A percentile compares a stretch with the other conserved stretches of the same genome.
phyloP scores from a whole-genome alignment of 1,139 yeast genomes.

The Eremothecium sinecaudum region DNA sequence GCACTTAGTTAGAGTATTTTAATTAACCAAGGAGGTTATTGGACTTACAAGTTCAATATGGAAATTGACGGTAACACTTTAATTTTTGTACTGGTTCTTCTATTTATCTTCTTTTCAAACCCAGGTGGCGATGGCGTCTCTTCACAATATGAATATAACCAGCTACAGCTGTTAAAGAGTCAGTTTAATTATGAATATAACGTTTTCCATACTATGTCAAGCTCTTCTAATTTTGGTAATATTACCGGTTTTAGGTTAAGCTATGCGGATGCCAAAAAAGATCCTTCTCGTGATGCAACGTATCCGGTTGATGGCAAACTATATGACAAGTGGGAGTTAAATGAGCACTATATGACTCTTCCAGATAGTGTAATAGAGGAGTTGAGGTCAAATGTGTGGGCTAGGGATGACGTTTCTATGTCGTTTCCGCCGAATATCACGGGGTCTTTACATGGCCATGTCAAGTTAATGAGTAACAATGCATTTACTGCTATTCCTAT shows the following conservation, averaged over 20 bases:
- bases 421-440: slow-evolving; percentile 27
- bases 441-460: slow-evolving; percentile 22
- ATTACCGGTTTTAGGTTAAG: slow-evolving; percentile 63
- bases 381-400: slow-evolving; percentile 22
- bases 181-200: slow-evolving; percentile 23
- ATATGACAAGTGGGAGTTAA: slow-evolving; percentile 44
- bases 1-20: too few species aligned
- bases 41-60: slow-evolving; percentile 13
- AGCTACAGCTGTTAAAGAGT: slow-evolving; percentile 19
- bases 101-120: slow-evolving; percentile 39
- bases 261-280: slow-evolving; percentile 44
- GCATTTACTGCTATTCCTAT: slow-evolving; percentile 18
- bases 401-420: slow-evolving; percentile 5
- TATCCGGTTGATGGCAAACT: slow-evolving; percentile 49
- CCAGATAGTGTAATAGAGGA: slow-evolving; percentile 47
- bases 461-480: slow-evolving; percentile 17
- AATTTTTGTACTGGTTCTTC: slow-evolving; percentile 22
- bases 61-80: slow-evolving; percentile 29
- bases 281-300: slow-evolving; percentile 37
- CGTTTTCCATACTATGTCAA: slow-evolving; percentile 37
- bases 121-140: slow-evolving; percentile 53
- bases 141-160: slow-evolving; percentile 29
- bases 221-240: slow-evolving; percentile 53
- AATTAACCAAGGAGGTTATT: neutral
- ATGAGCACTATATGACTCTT: slow-evolving; percentile 46